phyloP scores from a whole-genome alignment of 2,329 filamentous ascomycete genomes.

The Tolypocladium album region DNA sequence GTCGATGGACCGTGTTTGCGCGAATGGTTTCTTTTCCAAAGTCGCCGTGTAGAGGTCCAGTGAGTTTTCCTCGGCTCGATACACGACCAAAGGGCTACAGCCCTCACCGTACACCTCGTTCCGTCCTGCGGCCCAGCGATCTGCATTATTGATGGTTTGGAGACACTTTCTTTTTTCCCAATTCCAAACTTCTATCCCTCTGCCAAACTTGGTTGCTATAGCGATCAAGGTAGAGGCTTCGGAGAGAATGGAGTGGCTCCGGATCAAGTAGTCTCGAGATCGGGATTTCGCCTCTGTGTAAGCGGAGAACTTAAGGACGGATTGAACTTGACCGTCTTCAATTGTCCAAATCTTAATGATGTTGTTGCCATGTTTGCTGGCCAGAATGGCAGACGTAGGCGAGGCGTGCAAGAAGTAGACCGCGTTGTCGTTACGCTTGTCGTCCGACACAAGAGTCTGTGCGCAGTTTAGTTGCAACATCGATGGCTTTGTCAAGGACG shows the following conservation, averaged over 20 bases:
- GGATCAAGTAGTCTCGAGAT: slow-evolving; percentile 30
- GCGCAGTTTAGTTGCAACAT: slow-evolving; percentile 8
- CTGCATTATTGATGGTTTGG: slow-evolving; percentile 23
- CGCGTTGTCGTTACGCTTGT: slow-evolving; percentile 18
- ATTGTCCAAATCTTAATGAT: slow-evolving; percentile 87
- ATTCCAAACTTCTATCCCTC: slow-evolving; percentile 27
- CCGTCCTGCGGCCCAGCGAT: slow-evolving; percentile 26
- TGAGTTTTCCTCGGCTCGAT: slow-evolving; percentile 17
- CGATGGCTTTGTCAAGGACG: not conserved
- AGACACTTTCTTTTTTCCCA: slow-evolving; percentile 28
- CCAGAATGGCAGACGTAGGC: slow-evolving; percentile 18
- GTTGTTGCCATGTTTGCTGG: slow-evolving; percentile 41
- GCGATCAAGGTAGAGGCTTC: slow-evolving; percentile 25
- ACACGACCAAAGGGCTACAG: slow-evolving; percentile 23
- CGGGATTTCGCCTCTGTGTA: slow-evolving; percentile 26
- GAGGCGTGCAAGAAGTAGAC: slow-evolving; percentile 26
- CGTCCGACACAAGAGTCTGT: slow-evolving; percentile 12
- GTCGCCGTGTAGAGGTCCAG: slow-evolving; percentile 23
- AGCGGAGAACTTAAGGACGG: slow-evolving; percentile 24
- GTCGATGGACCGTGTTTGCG: slow-evolving; percentile 22
- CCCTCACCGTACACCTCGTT: slow-evolving; percentile 22
- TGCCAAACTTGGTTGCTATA: slow-evolving; percentile 27
- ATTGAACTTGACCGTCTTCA: slow-evolving; percentile 66
- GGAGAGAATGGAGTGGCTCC: slow-evolving; percentile 29
- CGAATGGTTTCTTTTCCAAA: slow-evolving; percentile 25